Evolutionary conservation across 2,329 filamentous ascomycete species (phyloP).

Genomic region (Monosporascus cannonballus): DNA sequence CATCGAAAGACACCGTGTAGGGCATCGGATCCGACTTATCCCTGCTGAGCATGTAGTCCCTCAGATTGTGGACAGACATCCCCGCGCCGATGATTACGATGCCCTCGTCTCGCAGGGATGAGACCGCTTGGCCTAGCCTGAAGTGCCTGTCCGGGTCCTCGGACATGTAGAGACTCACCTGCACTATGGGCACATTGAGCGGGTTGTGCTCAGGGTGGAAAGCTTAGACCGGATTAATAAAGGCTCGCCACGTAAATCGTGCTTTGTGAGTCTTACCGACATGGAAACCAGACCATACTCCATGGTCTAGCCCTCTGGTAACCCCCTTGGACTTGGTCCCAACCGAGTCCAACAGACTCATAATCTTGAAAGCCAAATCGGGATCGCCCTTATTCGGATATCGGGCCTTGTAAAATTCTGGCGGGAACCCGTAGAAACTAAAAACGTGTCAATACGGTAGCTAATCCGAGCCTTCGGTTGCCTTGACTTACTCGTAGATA

Average conservation of each 20-base stretch:
- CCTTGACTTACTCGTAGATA: constrained; percentile 57
- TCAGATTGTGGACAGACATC: constrained; percentile 69
- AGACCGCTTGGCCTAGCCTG: constrained; percentile 59
- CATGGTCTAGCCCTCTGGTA: constrained; percentile 65
- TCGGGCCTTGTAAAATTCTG: constrained; percentile 60
- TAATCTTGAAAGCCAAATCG: constrained; percentile 52
- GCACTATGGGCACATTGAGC: constrained; percentile 61
- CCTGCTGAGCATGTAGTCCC: constrained; percentile 43
- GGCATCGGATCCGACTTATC: constrained; percentile 42
- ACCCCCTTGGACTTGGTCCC: constrained; percentile 55
- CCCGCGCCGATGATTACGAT: constrained; percentile 65
- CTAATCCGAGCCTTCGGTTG: not conserved
- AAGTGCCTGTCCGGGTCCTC: constrained; percentile 63
- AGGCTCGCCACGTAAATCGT: not conserved
- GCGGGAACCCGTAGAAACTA: constrained; percentile 66
- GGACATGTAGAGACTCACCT: constrained; percentile 62
- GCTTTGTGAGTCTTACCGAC: constrained; percentile 25
- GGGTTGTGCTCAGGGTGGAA: constrained; percentile 58
- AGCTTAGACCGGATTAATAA: constrained; percentile 29
- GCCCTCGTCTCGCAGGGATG: constrained; percentile 59
- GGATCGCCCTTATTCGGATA: constrained; percentile 60
- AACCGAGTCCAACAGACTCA: constrained; percentile 46
- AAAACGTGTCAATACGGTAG: constrained; percentile 9
- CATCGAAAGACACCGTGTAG: constrained; percentile 59
- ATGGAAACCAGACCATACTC: constrained; percentile 66